Evolutionary conservation across 192 early-diverging fungal species (phyloP), one percentile per base, ranked within the genome.

Genomic region (Chytriomyces hyalinus): DNA sequence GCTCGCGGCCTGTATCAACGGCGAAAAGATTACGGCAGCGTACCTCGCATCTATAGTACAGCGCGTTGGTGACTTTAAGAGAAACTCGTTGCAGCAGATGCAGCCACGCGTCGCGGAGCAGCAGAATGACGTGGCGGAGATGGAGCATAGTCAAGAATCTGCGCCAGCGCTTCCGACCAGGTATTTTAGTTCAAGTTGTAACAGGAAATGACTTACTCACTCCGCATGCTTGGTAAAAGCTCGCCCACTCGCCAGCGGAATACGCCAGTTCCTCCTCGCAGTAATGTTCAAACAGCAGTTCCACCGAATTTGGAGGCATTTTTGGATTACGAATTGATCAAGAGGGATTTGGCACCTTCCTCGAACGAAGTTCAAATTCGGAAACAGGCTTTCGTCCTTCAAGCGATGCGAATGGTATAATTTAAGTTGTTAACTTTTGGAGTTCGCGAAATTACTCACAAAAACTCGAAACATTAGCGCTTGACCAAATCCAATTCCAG

Each of bases 11-110:
- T 80, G 77, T 47, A 81, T 89, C 46, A 86, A 84, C 64, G 83
- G 85, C 15, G 80, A 86, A 62, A 82, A 83, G 76, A 89, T 89
- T 36, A 82, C 84, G 3, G 71, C 84, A 6, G 43, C 79, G n/a
- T 89, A 89, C 64, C 65, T 89, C 46, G 47, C 80, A 17, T 79
- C 78, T 13, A 79, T 89, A 22, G 72, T 75, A 46, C 77, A 84
- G 64, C 71, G 84, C 15, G 76, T 89, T 4, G 78, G 80, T 24
- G 28, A 65, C 10, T 84, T 89, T 61, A 83, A 83, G 53, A 80
- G 78, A 72, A 59, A 49, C 49, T 45, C 44, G 8, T 17, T 28
- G 53, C 15, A 17, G 53, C 36, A 36, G 36, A 36, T 36, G 36
- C 36, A 36, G 36, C 36, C 36, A n/a, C n/a, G 17, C 48, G 60